Percentiles rank a stretch among this genome's conserved stretches.
Conservation (phyloP, 495 filamentous ascomycete genomes). For the Pyronema domesticum region DNA sequence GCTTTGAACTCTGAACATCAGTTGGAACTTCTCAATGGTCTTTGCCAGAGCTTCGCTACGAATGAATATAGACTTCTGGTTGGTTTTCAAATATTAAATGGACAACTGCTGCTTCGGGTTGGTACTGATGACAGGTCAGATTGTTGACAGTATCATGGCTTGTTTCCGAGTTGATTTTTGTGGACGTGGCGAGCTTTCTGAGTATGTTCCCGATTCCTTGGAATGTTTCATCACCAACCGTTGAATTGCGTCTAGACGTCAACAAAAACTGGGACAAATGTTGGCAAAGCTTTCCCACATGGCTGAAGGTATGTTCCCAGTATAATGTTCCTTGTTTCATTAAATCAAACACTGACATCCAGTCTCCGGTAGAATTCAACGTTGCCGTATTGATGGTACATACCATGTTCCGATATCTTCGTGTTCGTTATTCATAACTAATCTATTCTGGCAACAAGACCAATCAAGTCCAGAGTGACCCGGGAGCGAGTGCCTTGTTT, state of each 20-base stretch:
- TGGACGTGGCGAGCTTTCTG: conserved; percentile 58
- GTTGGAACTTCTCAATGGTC: conserved; percentile 47
- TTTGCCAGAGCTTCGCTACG: conserved; percentile 46
- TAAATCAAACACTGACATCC: conserved; percentile 2
- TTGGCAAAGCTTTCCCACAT: conserved; percentile 52
- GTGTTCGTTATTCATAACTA: neutral
- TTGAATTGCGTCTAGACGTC: conserved; percentile 27
- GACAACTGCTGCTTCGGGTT: neutral
- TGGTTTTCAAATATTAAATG: neutral
- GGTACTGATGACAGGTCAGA: conserved; percentile 15
- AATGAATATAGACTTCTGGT: conserved; percentile 51
- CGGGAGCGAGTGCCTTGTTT: conserved; percentile 65
- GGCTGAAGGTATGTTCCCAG: conserved; percentile 40
- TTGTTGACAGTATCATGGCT: conserved; percentile 67
- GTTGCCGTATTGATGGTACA: conserved; percentile 53
- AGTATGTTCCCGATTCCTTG: conserved; percentile 22
- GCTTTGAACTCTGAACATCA: conserved; percentile 59
- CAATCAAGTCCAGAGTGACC: conserved; percentile 67
- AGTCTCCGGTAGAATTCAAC: conserved; percentile 46
- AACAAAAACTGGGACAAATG: conserved; percentile 59
- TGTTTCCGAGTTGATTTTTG: conserved; percentile 59
- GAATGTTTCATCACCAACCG: neutral
- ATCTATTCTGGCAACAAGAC: conserved; percentile 31
- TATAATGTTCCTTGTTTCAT: neutral
- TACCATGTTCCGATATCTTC: neutral